Evolutionary conservation across 2,329 filamentous ascomycete genomes (phyloP).

Genomic region (Alternaria angustiovoidea): DNA sequence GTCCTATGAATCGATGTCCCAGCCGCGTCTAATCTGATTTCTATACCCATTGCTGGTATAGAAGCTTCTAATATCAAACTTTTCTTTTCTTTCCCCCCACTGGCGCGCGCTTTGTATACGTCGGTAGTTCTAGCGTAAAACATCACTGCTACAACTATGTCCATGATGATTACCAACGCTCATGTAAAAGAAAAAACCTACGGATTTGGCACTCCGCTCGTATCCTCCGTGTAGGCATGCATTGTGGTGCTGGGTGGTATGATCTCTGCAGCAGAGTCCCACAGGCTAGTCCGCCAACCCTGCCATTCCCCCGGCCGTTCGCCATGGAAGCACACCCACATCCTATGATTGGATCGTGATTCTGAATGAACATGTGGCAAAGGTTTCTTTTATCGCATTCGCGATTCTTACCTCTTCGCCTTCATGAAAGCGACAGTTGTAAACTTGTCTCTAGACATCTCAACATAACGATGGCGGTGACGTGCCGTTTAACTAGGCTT

Average conservation of each 20-base stretch:
- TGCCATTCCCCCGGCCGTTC: background rate
- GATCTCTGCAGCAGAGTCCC: background rate
- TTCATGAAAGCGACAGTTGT: background rate
- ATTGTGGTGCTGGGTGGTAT: slow-evolving; percentile 3
- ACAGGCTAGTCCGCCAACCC: background rate
- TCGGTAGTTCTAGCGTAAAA: background rate
- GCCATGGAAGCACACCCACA: background rate
- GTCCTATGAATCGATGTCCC: background rate
- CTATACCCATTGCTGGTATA: background rate
- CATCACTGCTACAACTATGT: background rate
- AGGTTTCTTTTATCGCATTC: slow-evolving; percentile 3
- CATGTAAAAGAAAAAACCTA: background rate
- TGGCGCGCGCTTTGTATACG: background rate
- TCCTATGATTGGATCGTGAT: background rate
- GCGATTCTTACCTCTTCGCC: background rate
- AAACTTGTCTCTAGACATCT: background rate
- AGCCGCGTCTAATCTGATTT: background rate
- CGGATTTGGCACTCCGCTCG: background rate
- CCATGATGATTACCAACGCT: background rate
- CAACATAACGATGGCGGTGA: slow-evolving; percentile 1
- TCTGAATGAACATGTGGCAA: background rate
- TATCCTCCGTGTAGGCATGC: background rate
- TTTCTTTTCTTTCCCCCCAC: background rate
- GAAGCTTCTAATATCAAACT: background rate
- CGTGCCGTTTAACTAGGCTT: slow-evolving; percentile 1